These are phyloP conservation scores for Phytophthora fragariae DNA, from an alignment of 352 stramenopile species.

Conservation along the genomic window DNA sequence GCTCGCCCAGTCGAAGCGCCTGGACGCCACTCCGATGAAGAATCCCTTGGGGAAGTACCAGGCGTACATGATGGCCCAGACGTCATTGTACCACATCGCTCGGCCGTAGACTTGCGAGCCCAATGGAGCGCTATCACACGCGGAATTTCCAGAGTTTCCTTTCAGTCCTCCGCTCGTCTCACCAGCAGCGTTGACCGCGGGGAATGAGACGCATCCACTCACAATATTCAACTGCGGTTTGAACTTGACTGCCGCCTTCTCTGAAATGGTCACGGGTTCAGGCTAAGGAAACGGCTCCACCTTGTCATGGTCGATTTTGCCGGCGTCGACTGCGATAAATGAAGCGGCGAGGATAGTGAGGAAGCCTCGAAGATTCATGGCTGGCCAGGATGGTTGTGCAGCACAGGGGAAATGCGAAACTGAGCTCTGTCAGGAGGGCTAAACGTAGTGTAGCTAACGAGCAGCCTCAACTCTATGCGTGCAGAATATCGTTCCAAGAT, in stretches of 20 bases:
- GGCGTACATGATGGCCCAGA: slow-evolving; percentile 2
- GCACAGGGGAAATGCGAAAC: background rate
- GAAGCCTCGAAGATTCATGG: background rate
- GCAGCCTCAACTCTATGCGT: background rate
- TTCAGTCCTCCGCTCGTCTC: background rate
- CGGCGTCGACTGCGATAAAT: background rate
- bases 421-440: background rate
- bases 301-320: background rate
- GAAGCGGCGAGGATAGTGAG: background rate
- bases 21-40: background rate
- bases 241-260: slow-evolving; percentile 3
- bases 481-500: background rate
- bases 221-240: background rate
- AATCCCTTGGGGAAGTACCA: slow-evolving; percentile 1
- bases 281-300: background rate
- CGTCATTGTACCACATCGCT: background rate
- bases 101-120: background rate
- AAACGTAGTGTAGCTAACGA: background rate
- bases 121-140: background rate
- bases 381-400: background rate
- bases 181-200: background rate
- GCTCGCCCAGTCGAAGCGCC: background rate
- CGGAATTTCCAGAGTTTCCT: background rate
- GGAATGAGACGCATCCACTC: background rate
- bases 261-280: background rate